Percentiles rank a stretch among this genome's conserved stretches.
Evolutionary conservation across 495 filamentous ascomycete genomes (phyloP).

Genomic region (Collariella sp.): DNA sequence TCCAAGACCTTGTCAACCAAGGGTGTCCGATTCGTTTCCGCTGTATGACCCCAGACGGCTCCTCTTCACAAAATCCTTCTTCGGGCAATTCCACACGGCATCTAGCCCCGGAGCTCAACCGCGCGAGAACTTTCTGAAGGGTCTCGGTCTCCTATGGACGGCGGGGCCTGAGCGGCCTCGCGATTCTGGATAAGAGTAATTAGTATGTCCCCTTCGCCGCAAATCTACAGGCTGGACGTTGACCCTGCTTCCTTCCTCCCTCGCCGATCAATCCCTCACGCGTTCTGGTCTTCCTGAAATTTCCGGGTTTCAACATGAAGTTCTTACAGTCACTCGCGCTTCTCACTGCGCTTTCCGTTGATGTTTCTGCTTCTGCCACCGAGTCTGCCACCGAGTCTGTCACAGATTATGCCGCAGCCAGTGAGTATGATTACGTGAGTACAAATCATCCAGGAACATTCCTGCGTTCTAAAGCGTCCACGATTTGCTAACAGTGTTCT

Average conservation of each 20-base stretch:
- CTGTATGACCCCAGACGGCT: too few species aligned
- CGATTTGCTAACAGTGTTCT: background rate
- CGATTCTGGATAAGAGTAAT: background rate
- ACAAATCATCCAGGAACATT: background rate
- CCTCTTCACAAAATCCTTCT: too few species aligned
- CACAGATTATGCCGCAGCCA: background rate
- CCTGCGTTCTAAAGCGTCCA: background rate
- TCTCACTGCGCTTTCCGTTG: background rate
- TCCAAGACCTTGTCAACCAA: too few species aligned
- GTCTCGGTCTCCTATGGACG: too few species aligned
- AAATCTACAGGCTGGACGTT: background rate
- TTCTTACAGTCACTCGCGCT: background rate
- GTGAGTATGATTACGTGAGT: slow-evolving; percentile 2
- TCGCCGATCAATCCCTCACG: background rate
- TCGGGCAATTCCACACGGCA: too few species aligned
- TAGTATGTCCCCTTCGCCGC: background rate
- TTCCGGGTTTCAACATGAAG: background rate
- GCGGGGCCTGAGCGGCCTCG: background rate
- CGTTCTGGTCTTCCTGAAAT: background rate
- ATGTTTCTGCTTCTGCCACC: too few species aligned
- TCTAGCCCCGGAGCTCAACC: too few species aligned
- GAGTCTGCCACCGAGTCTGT: background rate
- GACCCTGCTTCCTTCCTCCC: background rate
- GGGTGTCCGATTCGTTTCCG: too few species aligned
- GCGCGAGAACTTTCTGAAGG: too few species aligned